Conservation (phyloP, 208 protist species). For the Leishmania turanica region DNA sequence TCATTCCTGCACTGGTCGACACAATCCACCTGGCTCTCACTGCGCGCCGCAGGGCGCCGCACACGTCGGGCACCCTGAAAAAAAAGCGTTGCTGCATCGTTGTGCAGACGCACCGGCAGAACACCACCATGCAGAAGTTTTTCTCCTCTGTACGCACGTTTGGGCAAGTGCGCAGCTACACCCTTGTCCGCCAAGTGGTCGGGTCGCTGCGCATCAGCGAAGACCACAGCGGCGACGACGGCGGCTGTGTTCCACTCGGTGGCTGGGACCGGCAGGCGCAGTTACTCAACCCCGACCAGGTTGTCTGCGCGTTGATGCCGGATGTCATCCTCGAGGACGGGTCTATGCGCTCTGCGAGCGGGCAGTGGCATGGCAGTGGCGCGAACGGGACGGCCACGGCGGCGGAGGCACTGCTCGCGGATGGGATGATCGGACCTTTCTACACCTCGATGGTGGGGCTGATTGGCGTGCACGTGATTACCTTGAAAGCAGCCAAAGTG, state of each 20-base stretch:
- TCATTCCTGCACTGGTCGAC: constrained; percentile 57
- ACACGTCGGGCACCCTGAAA: neutral
- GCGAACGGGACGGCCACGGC: neutral
- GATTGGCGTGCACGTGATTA: constrained; percentile 72
- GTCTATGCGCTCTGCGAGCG: constrained; percentile 20
- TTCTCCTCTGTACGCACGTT: constrained; percentile 57
- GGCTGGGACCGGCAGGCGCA: constrained; percentile 26
- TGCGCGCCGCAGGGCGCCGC: neutral
- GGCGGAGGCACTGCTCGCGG: constrained; percentile 38
- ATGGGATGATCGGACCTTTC: constrained; percentile 72
- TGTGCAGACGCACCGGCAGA: constrained; percentile 84
- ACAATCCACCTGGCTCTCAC: constrained; percentile 52
- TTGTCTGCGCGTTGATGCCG: constrained; percentile 43
- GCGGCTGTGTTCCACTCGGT: constrained; percentile 35
- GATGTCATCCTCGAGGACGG: constrained; percentile 53
- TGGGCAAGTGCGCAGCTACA: constrained; percentile 47
- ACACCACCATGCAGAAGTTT: constrained; percentile 76
- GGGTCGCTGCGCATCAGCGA: constrained; percentile 34
- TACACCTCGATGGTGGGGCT: constrained; percentile 66
- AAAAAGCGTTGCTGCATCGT: constrained; percentile 55
- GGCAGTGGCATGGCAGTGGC: neutral
- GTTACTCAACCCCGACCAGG: constrained; percentile 19
- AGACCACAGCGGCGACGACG: constrained; percentile 32
- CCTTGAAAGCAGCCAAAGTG: constrained; percentile 18
- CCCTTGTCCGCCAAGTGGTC: constrained; percentile 32